phyloP scores from a whole-genome alignment of 2,329 filamentous ascomycete genomes.

The Xylaria multiplex region DNA sequence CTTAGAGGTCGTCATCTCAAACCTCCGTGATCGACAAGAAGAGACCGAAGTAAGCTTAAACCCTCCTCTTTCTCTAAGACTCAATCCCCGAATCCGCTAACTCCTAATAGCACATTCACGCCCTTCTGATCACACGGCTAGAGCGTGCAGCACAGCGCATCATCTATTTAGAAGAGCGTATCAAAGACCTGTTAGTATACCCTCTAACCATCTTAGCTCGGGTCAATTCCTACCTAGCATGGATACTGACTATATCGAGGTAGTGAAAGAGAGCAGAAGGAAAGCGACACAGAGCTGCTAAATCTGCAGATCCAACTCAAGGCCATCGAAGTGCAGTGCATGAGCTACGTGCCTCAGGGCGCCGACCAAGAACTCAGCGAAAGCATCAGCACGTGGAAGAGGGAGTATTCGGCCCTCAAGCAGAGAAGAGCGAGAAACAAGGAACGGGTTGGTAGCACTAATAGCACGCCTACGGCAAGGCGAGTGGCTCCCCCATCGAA shows the following conservation, averaged over 20 bases:
- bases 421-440: slow-evolving; percentile 53
- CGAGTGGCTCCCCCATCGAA: neutral
- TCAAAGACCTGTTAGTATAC: slow-evolving; percentile 64
- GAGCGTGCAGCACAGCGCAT: slow-evolving; percentile 68
- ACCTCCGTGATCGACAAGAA: slow-evolving; percentile 65
- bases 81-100: slow-evolving; percentile 41
- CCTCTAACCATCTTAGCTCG: slow-evolving; percentile 1
- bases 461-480: slow-evolving; percentile 35
- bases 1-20: slow-evolving; percentile 60
- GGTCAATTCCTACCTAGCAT: neutral
- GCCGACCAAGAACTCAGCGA: slow-evolving; percentile 66
- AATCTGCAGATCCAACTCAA: slow-evolving; percentile 71
- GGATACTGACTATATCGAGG: slow-evolving; percentile 30
- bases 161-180: slow-evolving; percentile 67
- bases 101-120: slow-evolving; percentile 66
- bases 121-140: slow-evolving; percentile 66
- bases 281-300: slow-evolving; percentile 68
- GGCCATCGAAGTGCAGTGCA: slow-evolving; percentile 69
- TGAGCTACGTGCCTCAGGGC: slow-evolving; percentile 57
- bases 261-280: slow-evolving; percentile 65
- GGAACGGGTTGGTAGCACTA: slow-evolving; percentile 17
- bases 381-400: slow-evolving; percentile 70
- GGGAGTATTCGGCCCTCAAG: slow-evolving; percentile 66
- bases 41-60: slow-evolving; percentile 64
- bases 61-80: neutral